Base-by-base conservation (phyloP, 1,139 yeast species). In the Debaryomyces subglobosus region DNA sequence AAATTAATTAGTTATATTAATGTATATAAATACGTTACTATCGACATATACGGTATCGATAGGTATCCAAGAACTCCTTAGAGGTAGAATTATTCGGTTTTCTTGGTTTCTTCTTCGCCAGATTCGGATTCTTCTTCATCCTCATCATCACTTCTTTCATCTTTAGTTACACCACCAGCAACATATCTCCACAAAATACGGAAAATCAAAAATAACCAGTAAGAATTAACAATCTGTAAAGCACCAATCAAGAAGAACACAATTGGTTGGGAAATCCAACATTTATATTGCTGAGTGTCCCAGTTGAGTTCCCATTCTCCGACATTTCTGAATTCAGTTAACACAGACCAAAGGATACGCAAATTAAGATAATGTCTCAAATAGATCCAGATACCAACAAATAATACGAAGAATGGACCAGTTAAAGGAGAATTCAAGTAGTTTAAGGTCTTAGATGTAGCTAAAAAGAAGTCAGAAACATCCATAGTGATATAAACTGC, bases 401-500 rank as follows among this genome's bases (percentile, higher is more conserved):
- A 95, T 1, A 81, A 8, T n/a, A 80, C 59, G 55, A 89, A 89
- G 58, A 89, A 81, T 3, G 89, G 86, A 0, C 80, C 82, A 1
- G 86, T 81, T 5, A 83, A 52, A 2, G 77, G 63, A 2, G 94
- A 85, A 59, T 90, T 87, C 54, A 94, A 67, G 64, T 94, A 94
- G 68, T 90, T 92, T 56, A 91, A 73, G 13, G 90, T 82, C 69
- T 95, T 94, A 24, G 97, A 89, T 9, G 78, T 59, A 7, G 97
- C 87, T 58, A 94, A 76, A 71, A 91, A 89, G 68, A 90, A 85
- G 71, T 94, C 99, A 16, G 96, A 88, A 27, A 90, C 78, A 68
- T 94, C 99, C 99, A 94, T 94, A 23, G 98, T 90, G 57, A 94
- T 82, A 68, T 90, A 94, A 47, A 95, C 82, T 21, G 89, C 89